Conservation (phyloP, 192 early-diverging fungal species). For the Geranomyces variabilis region DNA sequence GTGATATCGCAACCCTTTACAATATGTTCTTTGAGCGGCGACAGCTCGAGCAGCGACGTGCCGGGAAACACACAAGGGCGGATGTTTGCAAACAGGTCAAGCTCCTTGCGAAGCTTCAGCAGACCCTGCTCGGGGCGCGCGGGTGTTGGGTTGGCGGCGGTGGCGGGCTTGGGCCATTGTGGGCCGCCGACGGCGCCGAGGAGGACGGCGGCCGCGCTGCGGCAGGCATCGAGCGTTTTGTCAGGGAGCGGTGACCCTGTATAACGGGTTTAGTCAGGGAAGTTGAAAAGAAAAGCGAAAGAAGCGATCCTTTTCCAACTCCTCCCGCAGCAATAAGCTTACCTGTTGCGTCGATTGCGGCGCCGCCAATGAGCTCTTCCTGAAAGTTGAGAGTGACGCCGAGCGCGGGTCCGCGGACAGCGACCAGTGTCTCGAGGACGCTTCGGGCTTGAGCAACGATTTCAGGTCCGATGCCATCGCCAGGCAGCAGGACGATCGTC, state of each 20-base stretch:
- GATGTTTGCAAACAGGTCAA: conserved; percentile 96
- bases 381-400: conserved; percentile 60
- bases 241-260: conserved; percentile 76
- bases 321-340: conserved; percentile 6
- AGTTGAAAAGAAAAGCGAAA: not conserved
- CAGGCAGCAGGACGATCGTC: conserved; percentile 55
- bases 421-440: conserved; percentile 79
- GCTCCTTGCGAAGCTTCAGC: conserved; percentile 85
- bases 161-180: conserved; percentile 81
- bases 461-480: conserved; percentile 97
- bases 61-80: conserved; percentile 92
- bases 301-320: too few relatives aligned
- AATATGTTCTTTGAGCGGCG: conserved; percentile 88
- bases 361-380: conserved; percentile 85
- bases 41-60: conserved; percentile 74
- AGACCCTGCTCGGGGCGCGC: conserved; percentile 95
- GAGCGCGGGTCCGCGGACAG: conserved; percentile 60
- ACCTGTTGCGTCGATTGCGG: conserved; percentile 90
- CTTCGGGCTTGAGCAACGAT: conserved; percentile 88
- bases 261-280: too few relatives aligned
- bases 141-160: conserved; percentile 69
- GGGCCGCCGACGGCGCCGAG: conserved; percentile 98
- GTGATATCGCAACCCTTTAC: conserved; percentile 91
- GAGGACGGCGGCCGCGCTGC: conserved; percentile 85
- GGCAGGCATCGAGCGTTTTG: conserved; percentile 78